Evolutionary conservation across 495 filamentous ascomycete genomes (phyloP).

Genomic region (Pseudoneurospora amorphoporcata): DNA sequence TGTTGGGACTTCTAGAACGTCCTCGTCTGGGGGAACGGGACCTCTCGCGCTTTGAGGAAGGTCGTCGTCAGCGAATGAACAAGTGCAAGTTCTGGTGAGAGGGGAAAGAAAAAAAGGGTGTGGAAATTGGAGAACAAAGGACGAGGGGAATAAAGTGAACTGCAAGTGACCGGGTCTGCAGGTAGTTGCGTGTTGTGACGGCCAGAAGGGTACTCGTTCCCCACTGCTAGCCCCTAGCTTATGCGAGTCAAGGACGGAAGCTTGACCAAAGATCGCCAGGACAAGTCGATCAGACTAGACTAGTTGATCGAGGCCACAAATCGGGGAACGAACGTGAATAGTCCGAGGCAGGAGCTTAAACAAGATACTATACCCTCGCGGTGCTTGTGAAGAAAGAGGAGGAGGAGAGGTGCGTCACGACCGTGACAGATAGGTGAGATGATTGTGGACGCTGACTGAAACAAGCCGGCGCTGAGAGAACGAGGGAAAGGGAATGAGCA

Average conservation of each 20-base stretch:
- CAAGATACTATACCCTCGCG: neutral
- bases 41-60: constrained; percentile 69
- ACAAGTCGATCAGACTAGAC: neutral
- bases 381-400: neutral
- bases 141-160: neutral
- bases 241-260: neutral
- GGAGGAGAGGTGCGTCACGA: neutral
- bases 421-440: neutral
- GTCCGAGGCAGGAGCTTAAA: neutral
- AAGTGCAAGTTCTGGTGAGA: neutral
- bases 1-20: constrained; percentile 41
- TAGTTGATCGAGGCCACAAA: neutral
- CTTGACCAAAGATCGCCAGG: neutral
- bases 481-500: neutral
- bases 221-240: neutral
- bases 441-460: neutral
- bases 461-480: neutral
- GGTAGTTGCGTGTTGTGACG: neutral
- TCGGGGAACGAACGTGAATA: neutral
- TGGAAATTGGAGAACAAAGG: neutral
- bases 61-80: constrained; percentile 28
- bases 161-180: neutral
- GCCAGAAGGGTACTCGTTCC: neutral
- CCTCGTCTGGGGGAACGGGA: constrained; percentile 88
- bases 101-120: neutral